phyloP scores from a whole-genome alignment of 2,329 filamentous ascomycete genomes.

The Hymenoscyphus linearis region DNA sequence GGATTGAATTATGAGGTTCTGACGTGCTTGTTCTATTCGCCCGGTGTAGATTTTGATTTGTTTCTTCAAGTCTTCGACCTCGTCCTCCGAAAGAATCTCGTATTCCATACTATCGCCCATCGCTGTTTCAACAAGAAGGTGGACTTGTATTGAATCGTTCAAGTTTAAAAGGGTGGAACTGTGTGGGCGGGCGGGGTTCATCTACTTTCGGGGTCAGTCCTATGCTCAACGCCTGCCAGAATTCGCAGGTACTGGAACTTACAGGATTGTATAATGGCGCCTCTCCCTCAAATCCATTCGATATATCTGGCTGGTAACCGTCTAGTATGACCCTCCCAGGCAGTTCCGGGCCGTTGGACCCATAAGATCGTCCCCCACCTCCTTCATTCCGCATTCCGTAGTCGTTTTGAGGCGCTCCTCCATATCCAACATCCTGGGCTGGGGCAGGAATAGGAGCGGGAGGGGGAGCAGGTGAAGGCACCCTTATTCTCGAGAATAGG shows the following conservation, averaged over 20 bases:
- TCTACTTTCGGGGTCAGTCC: slow-evolving; percentile 32
- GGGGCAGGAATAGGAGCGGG: background rate
- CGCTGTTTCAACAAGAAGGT: slow-evolving; percentile 89
- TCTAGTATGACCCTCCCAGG: slow-evolving; percentile 49
- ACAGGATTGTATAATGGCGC: slow-evolving; percentile 54
- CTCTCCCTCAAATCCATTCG: slow-evolving; percentile 49
- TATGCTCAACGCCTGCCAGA: background rate
- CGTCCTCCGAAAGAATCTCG: slow-evolving; percentile 82
- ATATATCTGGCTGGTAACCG: slow-evolving; percentile 52
- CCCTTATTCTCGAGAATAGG: slow-evolving; percentile 10
- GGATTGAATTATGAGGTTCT: slow-evolving; percentile 81
- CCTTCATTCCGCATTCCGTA: slow-evolving; percentile 12
- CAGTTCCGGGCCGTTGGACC: slow-evolving; percentile 26
- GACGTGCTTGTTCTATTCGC: slow-evolving; percentile 74
- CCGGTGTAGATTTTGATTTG: slow-evolving; percentile 67
- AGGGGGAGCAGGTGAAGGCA: slow-evolving; percentile 10
- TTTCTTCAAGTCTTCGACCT: slow-evolving; percentile 88
- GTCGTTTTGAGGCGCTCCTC: slow-evolving; percentile 11
- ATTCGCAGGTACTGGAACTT: slow-evolving; percentile 20
- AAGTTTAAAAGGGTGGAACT: slow-evolving; percentile 55
- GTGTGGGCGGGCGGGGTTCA: slow-evolving; percentile 46
- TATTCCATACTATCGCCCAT: slow-evolving; percentile 82
- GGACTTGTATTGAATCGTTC: slow-evolving; percentile 74
- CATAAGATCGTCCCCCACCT: slow-evolving; percentile 10
- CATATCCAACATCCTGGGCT: slow-evolving; percentile 20